These are phyloP conservation scores for Margaritispora aquatica DNA, from an alignment of 495 filamentous ascomycete species.

Conservation along the genomic window DNA sequence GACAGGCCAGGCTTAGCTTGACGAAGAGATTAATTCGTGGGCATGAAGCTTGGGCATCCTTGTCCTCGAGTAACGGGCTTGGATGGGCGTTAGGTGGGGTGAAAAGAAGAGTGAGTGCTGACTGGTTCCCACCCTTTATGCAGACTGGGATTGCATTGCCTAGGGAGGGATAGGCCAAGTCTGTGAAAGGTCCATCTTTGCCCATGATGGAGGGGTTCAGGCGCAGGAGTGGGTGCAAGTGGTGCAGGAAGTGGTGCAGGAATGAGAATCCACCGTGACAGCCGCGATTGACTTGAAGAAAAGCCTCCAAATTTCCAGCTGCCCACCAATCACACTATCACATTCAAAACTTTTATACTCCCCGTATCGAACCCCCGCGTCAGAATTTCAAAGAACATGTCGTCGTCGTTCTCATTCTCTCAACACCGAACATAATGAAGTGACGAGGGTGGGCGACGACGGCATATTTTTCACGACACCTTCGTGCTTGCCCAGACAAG, in stretches of 20 bases:
- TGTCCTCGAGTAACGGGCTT: background rate
- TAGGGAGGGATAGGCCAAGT: background rate
- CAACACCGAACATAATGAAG: background rate
- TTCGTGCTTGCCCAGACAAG: background rate
- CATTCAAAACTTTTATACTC: background rate
- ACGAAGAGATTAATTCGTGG: background rate
- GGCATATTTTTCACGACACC: background rate
- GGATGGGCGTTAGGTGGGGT: background rate
- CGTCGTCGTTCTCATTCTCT: background rate
- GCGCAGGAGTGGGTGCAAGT: too few species aligned
- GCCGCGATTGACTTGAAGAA: background rate
- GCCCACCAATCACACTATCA: background rate
- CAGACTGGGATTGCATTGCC: too few species aligned
- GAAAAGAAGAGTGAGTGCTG: background rate
- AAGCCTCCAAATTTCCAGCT: background rate
- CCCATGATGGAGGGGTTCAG: background rate
- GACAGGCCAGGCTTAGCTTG: too few species aligned
- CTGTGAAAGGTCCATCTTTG: background rate
- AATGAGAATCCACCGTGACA: background rate
- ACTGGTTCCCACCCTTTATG: background rate
- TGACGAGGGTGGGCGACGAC: background rate
- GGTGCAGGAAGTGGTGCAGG: background rate
- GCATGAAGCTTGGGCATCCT: background rate
- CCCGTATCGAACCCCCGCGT: background rate
- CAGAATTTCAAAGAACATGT: background rate